A percentile compares a stretch with the other conserved stretches of the same genome.
Conservation (phyloP, 306 rosid species). For the Lathyrus aphaca region DNA sequence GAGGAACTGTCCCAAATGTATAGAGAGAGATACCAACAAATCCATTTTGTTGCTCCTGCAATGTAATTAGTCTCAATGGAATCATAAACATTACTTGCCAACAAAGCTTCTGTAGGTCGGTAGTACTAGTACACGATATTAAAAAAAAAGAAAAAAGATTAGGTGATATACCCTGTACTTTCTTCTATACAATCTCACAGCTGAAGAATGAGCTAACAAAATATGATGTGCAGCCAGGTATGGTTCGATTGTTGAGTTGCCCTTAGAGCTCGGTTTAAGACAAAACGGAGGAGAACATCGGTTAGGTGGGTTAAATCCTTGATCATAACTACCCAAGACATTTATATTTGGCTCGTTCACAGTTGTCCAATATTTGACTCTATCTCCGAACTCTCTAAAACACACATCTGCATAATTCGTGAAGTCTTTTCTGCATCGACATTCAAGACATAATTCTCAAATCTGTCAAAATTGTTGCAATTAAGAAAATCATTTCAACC, state of each 20-base stretch:
- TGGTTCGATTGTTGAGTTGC: slow-evolving; percentile 71
- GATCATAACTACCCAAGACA: slow-evolving; percentile 51
- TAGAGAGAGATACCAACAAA: slow-evolving; percentile 58
- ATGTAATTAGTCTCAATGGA: neutral
- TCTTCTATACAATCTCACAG: slow-evolving; percentile 55
- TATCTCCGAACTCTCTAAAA: slow-evolving; percentile 78
- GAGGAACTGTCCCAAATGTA: slow-evolving; percentile 46
- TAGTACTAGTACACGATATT: neutral
- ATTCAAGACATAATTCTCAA: neutral
- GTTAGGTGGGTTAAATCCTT: slow-evolving; percentile 52
- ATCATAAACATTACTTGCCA: neutral
- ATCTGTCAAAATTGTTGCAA: neutral
- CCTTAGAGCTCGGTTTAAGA: slow-evolving; percentile 30
- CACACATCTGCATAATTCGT: slow-evolving; percentile 67
- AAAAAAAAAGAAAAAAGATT: neutral
- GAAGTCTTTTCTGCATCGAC: slow-evolving; percentile 72
- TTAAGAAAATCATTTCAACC: neutral
- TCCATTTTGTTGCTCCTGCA: slow-evolving; percentile 71
- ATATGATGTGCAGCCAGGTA: slow-evolving; percentile 64
- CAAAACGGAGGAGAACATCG: slow-evolving; percentile 74
- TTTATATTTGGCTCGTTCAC: slow-evolving; percentile 68
- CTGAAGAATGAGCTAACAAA: slow-evolving; percentile 73
- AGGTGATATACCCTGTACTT: slow-evolving; percentile 52
- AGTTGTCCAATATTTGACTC: slow-evolving; percentile 65
- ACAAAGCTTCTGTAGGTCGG: neutral